These are phyloP conservation scores for Nicotiana noctiflora DNA, from an alignment of 257 asterid genomes.

Conservation along the genomic window DNA sequence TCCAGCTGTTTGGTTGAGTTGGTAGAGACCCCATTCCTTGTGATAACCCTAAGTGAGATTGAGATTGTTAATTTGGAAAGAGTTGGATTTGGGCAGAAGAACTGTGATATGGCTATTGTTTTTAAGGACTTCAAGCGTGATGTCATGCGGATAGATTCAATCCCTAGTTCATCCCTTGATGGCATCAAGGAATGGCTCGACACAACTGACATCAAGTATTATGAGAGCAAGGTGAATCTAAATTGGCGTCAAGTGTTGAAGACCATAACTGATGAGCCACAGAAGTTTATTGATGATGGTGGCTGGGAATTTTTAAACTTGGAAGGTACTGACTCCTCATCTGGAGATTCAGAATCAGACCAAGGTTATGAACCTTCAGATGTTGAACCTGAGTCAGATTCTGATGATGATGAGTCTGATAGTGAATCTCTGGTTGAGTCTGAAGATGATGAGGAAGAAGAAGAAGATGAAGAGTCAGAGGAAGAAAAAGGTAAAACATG, in stretches of 20 bases:
- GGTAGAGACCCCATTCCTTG: slow-evolving; percentile 22
- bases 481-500: slow-evolving; percentile 27
- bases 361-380: slow-evolving; percentile 23
- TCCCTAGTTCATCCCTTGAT: slow-evolving; percentile 20
- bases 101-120: slow-evolving; percentile 26
- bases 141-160: slow-evolving; percentile 25
- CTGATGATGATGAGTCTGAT: slow-evolving; percentile 24
- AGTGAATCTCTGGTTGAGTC: slow-evolving; percentile 24
- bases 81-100: slow-evolving; percentile 28
- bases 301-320: slow-evolving; percentile 28
- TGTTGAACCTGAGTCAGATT: slow-evolving; percentile 33
- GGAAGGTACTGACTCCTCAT: slow-evolving; percentile 23
- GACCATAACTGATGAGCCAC: slow-evolving; percentile 23
- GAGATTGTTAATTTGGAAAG: slow-evolving; percentile 27
- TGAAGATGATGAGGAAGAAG: slow-evolving; percentile 22
- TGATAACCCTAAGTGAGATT: slow-evolving; percentile 22
- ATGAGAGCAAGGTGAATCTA: slow-evolving; percentile 27
- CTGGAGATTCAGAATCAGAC: slow-evolving; percentile 23
- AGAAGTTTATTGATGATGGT: slow-evolving; percentile 23
- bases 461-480: slow-evolving; percentile 14
- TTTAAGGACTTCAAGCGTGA: slow-evolving; percentile 29
- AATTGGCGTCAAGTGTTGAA: slow-evolving; percentile 25
- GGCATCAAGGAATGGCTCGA: slow-evolving; percentile 31
- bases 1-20: slow-evolving; percentile 26
- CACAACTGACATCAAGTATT: slow-evolving; percentile 25